Evolutionary conservation across 169 alveolate species (phyloP).

Genomic region (Neospora caninum): DNA sequence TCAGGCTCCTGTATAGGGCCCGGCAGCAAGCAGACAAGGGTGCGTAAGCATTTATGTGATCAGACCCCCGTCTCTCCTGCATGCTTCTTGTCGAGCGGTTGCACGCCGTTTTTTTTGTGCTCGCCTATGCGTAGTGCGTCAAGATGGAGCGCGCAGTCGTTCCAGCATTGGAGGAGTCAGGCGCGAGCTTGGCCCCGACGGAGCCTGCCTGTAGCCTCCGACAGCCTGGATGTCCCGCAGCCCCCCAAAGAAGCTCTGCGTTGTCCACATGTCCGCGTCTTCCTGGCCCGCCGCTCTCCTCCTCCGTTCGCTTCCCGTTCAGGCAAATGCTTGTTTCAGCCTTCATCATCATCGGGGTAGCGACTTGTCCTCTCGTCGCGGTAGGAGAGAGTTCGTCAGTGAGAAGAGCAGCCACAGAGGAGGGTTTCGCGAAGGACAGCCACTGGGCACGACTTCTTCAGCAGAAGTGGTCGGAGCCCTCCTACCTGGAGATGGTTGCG

Average conservation of each 20-base stretch:
- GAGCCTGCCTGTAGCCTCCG: neutral
- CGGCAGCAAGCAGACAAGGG: too few species aligned
- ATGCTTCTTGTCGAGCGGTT: too few species aligned
- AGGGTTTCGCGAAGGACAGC: neutral
- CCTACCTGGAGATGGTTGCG: neutral
- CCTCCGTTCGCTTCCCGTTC: neutral
- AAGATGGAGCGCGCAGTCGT: too few species aligned
- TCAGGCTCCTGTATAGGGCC: too few species aligned
- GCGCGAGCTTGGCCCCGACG: too few species aligned
- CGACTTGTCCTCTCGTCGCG: neutral
- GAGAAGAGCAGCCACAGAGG: neutral
- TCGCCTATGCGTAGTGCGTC: too few species aligned
- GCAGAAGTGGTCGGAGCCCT: constrained; percentile 12
- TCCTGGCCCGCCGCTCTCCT: neutral
- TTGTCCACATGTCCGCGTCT: neutral
- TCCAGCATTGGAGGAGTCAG: too few species aligned
- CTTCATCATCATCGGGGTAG: neutral
- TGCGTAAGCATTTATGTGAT: too few species aligned
- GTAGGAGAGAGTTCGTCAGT: neutral
- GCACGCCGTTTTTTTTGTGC: too few species aligned
- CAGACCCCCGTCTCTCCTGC: too few species aligned
- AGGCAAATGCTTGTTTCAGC: neutral
- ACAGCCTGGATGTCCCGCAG: neutral
- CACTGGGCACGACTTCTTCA: neutral
- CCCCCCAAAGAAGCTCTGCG: neutral